Conservation (phyloP, 2,329 filamentous ascomycete genomes). For the Trichoderma sp. region DNA sequence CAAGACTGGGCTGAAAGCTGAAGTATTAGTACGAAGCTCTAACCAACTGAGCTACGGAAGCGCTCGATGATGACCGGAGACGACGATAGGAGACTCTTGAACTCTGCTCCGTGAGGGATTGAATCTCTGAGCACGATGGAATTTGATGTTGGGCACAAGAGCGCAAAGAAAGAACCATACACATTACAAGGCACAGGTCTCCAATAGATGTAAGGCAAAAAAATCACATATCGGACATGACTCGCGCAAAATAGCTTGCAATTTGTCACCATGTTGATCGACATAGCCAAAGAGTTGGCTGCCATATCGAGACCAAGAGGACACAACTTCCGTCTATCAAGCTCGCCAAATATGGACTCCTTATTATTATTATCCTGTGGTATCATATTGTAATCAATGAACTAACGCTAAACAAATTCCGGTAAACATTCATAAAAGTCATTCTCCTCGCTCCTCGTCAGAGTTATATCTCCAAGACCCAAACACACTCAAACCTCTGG, state of each 20-base stretch:
- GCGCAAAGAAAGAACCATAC: neutral
- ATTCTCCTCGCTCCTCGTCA: neutral
- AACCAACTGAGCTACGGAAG: neutral
- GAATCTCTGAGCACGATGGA: neutral
- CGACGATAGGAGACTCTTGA: neutral
- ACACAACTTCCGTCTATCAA: too few species aligned
- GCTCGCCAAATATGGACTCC: fast-evolving
- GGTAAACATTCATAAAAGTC: neutral
- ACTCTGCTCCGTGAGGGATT: neutral
- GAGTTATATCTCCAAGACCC: neutral
- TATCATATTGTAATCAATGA: neutral
- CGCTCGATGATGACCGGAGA: neutral
- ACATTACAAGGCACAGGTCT: too few species aligned
- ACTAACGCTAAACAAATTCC: fast-evolving
- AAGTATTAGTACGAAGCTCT: slow-evolving; percentile 9
- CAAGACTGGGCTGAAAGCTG: neutral
- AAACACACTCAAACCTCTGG: neutral
- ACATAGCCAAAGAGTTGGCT: neutral
- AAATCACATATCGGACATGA: neutral
- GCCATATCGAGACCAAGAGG: neutral
- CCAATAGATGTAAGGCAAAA: too few species aligned
- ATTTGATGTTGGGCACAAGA: neutral
- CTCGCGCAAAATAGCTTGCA: neutral
- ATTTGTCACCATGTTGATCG: neutral
- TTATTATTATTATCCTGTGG: neutral